phyloP scores from a whole-genome alignment of 345 rosid genomes.

The Triadica sebifera region DNA sequence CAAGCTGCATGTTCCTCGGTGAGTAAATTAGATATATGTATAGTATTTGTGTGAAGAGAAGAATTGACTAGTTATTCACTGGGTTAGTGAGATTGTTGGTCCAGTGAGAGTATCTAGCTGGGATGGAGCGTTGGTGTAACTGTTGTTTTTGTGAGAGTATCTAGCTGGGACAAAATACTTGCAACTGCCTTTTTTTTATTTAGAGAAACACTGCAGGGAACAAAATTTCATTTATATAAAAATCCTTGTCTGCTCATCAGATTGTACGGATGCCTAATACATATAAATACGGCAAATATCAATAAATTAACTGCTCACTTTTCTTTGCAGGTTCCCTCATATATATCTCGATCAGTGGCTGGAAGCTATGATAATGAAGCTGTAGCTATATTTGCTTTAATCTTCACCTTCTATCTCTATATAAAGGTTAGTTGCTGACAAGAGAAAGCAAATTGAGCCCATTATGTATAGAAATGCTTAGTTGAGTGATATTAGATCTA shows the following conservation, averaged over 20 bases:
- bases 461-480: conserved; percentile 2
- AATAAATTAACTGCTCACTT: conserved; percentile 6
- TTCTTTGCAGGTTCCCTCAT: conserved; percentile 81
- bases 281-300: neutral
- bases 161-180: neutral
- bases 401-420: conserved; percentile 90
- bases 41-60: neutral
- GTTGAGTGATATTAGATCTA: neutral
- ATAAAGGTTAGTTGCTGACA: conserved; percentile 62
- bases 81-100: neutral
- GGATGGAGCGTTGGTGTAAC: too few species aligned
- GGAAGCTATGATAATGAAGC: conserved; percentile 99
- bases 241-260: neutral
- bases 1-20: neutral
- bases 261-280: neutral
- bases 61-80: neutral
- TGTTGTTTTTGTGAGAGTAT: neutral
- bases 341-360: conserved; percentile 93
- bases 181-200: neutral
- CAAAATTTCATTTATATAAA: neutral
- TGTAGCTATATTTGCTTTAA: conserved; percentile 96
- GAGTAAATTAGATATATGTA: neutral
- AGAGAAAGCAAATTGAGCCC: neutral
- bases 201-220: neutral
- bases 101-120: neutral